phyloP scores from a whole-genome alignment of 768 basidiomycete species.

The Rubroboletus pulcherrimus region DNA sequence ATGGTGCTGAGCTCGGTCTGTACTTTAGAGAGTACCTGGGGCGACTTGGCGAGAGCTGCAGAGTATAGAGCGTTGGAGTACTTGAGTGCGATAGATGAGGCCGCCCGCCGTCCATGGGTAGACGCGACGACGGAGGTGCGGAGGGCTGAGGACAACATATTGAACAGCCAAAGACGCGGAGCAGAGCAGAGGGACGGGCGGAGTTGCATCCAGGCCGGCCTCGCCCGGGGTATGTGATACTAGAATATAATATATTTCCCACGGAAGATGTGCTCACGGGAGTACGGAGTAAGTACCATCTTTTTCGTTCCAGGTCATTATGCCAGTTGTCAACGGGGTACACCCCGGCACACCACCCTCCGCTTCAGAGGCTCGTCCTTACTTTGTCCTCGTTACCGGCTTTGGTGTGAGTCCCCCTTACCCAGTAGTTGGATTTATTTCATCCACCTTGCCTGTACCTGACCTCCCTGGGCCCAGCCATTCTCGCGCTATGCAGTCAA shows the following conservation, averaged over 20 bases:
- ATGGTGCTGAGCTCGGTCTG: conserved; percentile 78
- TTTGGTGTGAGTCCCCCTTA: conserved; percentile 46
- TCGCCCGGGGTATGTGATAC: background rate
- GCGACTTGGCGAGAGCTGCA: conserved; percentile 80
- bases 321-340: conserved; percentile 31
- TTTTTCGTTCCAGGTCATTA: conserved; percentile 3
- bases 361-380: conserved; percentile 31
- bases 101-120: conserved; percentile 55
- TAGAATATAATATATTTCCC: conserved; percentile 6
- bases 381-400: conserved; percentile 48
- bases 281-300: too few species aligned
- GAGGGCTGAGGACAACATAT: conserved; percentile 53
- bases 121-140: conserved; percentile 46
- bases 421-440: conserved; percentile 21
- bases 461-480: conserved; percentile 39
- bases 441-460: conserved; percentile 16
- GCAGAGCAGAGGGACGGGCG: background rate
- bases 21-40: conserved; percentile 78
- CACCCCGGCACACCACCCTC: conserved; percentile 9
- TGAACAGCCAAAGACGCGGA: conserved; percentile 22
- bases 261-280: background rate
- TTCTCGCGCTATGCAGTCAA: conserved; percentile 54
- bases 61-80: conserved; percentile 81
- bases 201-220: conserved; percentile 2
- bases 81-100: conserved; percentile 74